Base-by-base conservation (phyloP, 2,329 filamentous ascomycete species). In the Torrubiellomyces zombiae region DNA sequence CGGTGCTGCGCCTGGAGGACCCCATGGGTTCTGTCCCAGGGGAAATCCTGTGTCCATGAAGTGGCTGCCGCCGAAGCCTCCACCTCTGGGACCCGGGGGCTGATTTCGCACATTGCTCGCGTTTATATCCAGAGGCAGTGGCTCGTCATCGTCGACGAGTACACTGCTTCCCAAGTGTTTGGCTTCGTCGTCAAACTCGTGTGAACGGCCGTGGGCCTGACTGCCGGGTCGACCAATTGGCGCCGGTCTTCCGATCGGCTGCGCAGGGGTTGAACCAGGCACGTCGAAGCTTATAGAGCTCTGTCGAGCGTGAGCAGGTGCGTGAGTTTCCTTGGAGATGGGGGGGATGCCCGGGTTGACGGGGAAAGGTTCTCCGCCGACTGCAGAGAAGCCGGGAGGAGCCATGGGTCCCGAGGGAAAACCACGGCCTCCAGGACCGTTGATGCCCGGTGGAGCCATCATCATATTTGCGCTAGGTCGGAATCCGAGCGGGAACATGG, bases 121-220 rank as follows among this genome's bases (percentile, higher is more conserved):
- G 23, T 42, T 42, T 14, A 44, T 28, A 8, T 51, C 49, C 12
- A 36, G 27, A 5, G 48, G 45, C 17, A 58, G 55, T 33, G 51
- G 65, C 44, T 58, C 76, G 51, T 59, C 80, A 42, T 91, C 83
- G 32, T 75, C 75, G 23, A 95, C 59, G 9, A 98, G 59, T 9
- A 85, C 89, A 39, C 82, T 85, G 49, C 86, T 95, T 9, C 89
- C 89, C 14, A 98, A 62, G 38, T 89, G 83, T 32, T 75, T 68
- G 33, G 73, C 76, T 27, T 80, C 69, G 28, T 86, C 81, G 12
- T 82, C 56, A 28, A 57, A 53, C 14, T 62, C 59, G 23, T 39
- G 40, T 24, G 55, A 54, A 21, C 60, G 60, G 9, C 63, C 64
- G 23, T 66, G 60, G 10, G 61, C 63, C 14, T 68, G 69, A 45